phyloP scores from a whole-genome alignment of 305 asterid species.

The Ajuga reptans region DNA sequence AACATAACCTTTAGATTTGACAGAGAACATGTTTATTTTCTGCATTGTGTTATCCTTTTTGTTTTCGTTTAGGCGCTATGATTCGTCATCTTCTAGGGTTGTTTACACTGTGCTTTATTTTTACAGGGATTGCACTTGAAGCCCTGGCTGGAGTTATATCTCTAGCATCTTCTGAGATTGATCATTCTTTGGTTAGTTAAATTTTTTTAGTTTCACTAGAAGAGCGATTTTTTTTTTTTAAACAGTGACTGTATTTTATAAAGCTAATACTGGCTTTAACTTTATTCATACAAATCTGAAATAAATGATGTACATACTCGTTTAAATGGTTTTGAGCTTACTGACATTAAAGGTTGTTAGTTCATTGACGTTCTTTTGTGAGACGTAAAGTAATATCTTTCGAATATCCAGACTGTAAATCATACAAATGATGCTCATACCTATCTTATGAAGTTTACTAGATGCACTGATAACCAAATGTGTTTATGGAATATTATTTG shows the following conservation, averaged over 20 bases:
- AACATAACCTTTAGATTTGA: background rate
- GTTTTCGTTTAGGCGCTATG: conserved; percentile 4
- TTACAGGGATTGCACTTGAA: conserved; percentile 78
- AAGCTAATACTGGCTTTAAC: background rate
- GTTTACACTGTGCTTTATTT: conserved; percentile 18
- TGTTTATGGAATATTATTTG: background rate
- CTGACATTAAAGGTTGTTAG: background rate
- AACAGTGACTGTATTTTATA: background rate
- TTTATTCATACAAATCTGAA: background rate
- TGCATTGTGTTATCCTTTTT: conserved; percentile 4
- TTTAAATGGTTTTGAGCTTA: background rate
- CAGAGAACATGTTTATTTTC: background rate
- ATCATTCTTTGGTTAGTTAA: conserved; percentile 60
- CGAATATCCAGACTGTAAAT: conserved; percentile 3
- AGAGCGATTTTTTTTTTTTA: background rate
- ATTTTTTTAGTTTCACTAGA: background rate
- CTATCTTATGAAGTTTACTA: background rate
- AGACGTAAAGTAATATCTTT: conserved; percentile 4
- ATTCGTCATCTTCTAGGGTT: conserved; percentile 1
- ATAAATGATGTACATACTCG: background rate
- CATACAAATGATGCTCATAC: conserved; percentile 12
- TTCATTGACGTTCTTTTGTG: background rate
- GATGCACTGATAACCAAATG: conserved; percentile 5
- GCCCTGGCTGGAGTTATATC: conserved; percentile 79
- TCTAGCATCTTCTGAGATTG: conserved; percentile 64